phyloP scores from a whole-genome alignment of 805 yeast species.

The Metschnikowia corniflorae region DNA sequence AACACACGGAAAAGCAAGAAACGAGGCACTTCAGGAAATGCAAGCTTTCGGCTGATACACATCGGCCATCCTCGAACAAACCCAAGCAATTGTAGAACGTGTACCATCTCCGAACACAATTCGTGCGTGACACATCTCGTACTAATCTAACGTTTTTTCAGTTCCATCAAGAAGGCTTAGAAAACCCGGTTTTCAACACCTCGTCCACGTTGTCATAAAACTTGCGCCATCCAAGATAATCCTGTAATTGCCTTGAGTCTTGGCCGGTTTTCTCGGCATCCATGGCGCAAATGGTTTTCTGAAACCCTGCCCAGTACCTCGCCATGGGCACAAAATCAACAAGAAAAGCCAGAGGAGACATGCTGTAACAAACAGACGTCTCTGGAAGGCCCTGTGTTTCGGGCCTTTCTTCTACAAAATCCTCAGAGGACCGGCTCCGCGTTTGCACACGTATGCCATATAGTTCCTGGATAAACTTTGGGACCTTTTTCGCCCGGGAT shows the following conservation, averaged over 20 bases:
- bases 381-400: constrained; percentile 33
- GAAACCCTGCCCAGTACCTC: constrained; percentile 34
- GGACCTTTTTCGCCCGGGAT: constrained; percentile 34
- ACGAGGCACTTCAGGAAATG: too few relatives aligned
- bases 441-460: constrained; percentile 19
- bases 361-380: constrained; percentile 26
- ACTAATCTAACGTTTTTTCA: too few relatives aligned
- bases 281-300: constrained; percentile 21
- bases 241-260: constrained; percentile 23
- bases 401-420: constrained; percentile 9
- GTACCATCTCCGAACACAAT: too few relatives aligned
- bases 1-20: too few relatives aligned
- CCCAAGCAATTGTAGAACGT: too few relatives aligned
- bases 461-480: constrained; percentile 28
- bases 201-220: constrained; percentile 24
- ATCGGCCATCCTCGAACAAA: too few relatives aligned
- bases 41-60: too few relatives aligned
- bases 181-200: constrained; percentile 14
- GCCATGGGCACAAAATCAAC: constrained; percentile 32
- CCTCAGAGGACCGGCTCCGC: constrained; percentile 14
- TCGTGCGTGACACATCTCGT: too few relatives aligned
- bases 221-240: constrained; percentile 32
- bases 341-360: constrained; percentile 24
- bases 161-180: not conserved
- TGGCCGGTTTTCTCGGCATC: constrained; percentile 18